These are phyloP conservation scores for Ascomycota sp. DNA, from an alignment of 2,329 filamentous ascomycete genomes.

Conservation along the genomic window DNA sequence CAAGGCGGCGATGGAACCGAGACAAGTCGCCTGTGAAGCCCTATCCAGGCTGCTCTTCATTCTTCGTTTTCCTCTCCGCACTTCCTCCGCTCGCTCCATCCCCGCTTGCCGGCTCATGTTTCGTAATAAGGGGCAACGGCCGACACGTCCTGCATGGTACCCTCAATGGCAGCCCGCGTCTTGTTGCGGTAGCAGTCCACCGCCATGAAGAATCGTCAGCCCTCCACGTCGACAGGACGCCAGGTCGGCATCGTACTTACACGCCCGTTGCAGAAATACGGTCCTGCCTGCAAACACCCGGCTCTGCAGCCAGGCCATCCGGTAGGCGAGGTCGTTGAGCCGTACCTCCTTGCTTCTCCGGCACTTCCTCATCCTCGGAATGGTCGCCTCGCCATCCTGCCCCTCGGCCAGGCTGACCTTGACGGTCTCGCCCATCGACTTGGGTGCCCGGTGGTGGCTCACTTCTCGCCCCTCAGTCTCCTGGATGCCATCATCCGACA, in stretches of 20 bases:
- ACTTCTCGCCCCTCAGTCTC: constrained; percentile 26
- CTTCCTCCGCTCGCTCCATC: constrained; percentile 40
- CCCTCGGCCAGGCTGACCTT: constrained; percentile 47
- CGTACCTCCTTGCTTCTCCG: constrained; percentile 67
- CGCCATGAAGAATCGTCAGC: constrained; percentile 14
- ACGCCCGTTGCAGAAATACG: constrained; percentile 73
- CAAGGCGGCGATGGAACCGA: too few species aligned
- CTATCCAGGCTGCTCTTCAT: constrained; percentile 7
- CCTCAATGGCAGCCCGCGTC: constrained; percentile 65
- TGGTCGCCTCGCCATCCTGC: constrained; percentile 49
- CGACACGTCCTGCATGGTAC: constrained; percentile 53
- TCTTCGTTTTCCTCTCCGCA: constrained; percentile 11
- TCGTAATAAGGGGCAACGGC: constrained; percentile 70
- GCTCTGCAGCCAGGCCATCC: constrained; percentile 94
- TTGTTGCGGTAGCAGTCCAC: constrained; percentile 92
- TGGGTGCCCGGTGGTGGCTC: constrained; percentile 14
- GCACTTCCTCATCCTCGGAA: constrained; percentile 51
- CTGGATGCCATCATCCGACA: constrained; percentile 32
- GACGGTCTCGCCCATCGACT: constrained; percentile 21
- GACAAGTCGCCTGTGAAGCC: background rate
- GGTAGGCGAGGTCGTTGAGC: constrained; percentile 79
- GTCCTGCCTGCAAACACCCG: constrained; percentile 73
- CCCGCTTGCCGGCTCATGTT: constrained; percentile 67
- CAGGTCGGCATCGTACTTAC: constrained; percentile 36
- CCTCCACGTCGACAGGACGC: too few species aligned